These are phyloP conservation scores for Uronychia setigera DNA, from an alignment of 73 alveolate species.

Conservation along the genomic window DNA sequence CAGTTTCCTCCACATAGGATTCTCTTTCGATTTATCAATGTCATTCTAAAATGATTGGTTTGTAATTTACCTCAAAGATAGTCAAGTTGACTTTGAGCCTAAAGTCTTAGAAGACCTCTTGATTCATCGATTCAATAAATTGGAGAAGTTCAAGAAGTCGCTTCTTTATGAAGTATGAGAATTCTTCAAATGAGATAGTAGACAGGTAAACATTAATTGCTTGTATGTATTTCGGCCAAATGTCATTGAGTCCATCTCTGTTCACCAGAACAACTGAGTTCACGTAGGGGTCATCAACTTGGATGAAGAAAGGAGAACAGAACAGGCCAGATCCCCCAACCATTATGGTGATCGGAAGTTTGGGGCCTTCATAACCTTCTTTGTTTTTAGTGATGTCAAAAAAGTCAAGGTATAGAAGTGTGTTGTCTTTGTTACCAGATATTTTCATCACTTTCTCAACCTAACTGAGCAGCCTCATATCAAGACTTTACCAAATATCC, in stretches of 20 bases:
- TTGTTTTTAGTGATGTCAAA: conserved; percentile 24
- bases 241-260: neutral
- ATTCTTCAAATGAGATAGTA: neutral
- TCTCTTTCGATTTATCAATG: neutral
- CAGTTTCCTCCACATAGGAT: neutral
- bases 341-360: conserved; percentile 23
- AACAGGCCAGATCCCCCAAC: conserved; percentile 37
- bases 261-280: neutral
- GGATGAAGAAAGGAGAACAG: conserved; percentile 12
- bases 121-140: neutral
- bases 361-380: conserved; percentile 25
- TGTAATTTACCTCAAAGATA: no score
- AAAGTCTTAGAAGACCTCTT: neutral
- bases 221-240: neutral
- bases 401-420: conserved; percentile 31
- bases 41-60: no score
- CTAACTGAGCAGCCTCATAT: neutral
- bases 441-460: neutral
- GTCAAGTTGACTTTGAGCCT: neutral
- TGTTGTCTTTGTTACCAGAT: conserved; percentile 9
- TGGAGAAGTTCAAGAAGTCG: neutral
- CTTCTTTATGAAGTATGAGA: neutral
- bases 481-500: neutral
- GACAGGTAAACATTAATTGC: no score
- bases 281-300: conserved; percentile 26